These are phyloP conservation scores for Fragaria vesca DNA, from an alignment of 306 rosid species.

Conservation along the genomic window DNA sequence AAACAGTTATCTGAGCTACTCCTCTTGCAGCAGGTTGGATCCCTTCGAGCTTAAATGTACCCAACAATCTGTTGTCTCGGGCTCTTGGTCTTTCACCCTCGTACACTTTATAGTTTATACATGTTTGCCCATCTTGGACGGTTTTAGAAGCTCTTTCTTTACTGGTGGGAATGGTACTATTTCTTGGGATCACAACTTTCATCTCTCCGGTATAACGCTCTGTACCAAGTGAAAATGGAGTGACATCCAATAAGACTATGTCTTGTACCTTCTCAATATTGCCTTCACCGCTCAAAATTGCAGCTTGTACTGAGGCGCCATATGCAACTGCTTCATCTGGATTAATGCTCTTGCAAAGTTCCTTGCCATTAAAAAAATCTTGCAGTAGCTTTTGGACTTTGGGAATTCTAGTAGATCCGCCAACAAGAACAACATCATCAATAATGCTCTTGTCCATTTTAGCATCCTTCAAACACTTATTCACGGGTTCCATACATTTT, in stretches of 20 bases:
- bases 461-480: background rate
- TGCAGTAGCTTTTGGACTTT: background rate
- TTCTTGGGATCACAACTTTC: background rate
- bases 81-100: background rate
- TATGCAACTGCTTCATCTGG: background rate
- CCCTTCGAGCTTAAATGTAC: background rate
- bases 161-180: background rate
- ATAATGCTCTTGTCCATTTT: too few species aligned
- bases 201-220: background rate
- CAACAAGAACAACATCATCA: background rate
- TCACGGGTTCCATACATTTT: background rate
- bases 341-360: background rate
- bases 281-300: background rate
- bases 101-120: too few species aligned
- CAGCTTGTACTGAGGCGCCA: slow-evolving; percentile 16
- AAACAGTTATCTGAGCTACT: background rate
- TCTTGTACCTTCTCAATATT: background rate
- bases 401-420: background rate
- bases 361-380: background rate
- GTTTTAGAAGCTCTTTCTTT: background rate
- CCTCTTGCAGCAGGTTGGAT: background rate
- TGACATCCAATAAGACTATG: background rate
- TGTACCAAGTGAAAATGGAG: background rate
- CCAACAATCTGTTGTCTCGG: background rate
- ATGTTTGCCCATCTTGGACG: too few species aligned